Conservation (phyloP, 2,329 filamentous ascomycete species). For the Berkeleyomyces basicola region DNA sequence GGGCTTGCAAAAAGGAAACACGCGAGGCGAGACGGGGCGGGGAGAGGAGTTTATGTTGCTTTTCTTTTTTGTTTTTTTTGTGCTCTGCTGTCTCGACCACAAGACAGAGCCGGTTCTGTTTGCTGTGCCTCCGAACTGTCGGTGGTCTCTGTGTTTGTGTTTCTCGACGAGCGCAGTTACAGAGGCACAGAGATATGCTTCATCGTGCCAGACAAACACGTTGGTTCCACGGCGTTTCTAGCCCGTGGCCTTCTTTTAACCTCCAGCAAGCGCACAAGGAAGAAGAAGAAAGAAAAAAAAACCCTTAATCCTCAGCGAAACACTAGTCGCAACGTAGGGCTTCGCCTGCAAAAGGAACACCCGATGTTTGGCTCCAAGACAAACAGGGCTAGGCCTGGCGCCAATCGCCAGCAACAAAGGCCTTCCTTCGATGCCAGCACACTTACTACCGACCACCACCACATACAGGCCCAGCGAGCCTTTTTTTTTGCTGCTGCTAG, state of each 20-base stretch:
- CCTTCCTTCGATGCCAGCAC: background rate
- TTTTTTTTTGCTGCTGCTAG: background rate
- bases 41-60: too few species aligned
- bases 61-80: too few species aligned
- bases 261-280: background rate
- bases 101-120: too few species aligned
- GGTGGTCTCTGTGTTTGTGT: too few species aligned
- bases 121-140: too few species aligned
- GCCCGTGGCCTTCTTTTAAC: too few species aligned
- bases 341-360: background rate
- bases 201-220: too few species aligned
- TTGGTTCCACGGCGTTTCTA: too few species aligned
- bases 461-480: background rate
- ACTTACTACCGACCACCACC: too few species aligned
- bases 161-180: too few species aligned
- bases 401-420: background rate
- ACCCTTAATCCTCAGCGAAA: background rate
- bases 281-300: background rate
- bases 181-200: too few species aligned
- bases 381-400: background rate
- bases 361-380: background rate
- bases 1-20: background rate
- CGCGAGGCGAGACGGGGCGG: background rate
- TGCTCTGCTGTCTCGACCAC: too few species aligned
- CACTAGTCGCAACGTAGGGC: background rate